Base-by-base conservation (phyloP, 2,329 filamentous ascomycete genomes). In the Clathrospora elynae region DNA sequence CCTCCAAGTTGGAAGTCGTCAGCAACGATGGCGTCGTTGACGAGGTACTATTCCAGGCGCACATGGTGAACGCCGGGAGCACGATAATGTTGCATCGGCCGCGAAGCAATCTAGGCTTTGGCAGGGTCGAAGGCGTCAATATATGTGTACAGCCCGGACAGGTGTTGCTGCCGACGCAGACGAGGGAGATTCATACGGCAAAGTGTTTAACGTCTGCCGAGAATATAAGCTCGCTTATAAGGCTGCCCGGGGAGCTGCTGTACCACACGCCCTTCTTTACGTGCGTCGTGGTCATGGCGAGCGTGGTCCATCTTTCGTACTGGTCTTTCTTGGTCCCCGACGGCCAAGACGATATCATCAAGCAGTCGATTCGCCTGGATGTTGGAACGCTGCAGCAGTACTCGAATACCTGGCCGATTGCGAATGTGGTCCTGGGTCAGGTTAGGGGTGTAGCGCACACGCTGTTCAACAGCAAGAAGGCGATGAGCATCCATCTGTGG, bases 11-110 rank as follows among this genome's bases (percentile, higher is more conserved):
- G 41, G 81, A 88, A 48, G 74, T 95, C 38, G 80, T 83, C 46
- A 79, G 81, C 49, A 82, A 86, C 55, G 85, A 88, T 20, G 79
- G 83, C 13, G 24, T 46, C 38, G 77, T 91, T 8, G 91, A 96
- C 65, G 89, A 95, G 71, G 86, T 95, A 80, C 84, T 96, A 70
- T 95, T 96, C 72, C 89, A 95, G 67, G 90, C 88, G 1, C 86
- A 88, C 51, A 92, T 95, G 82, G 88, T 95, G 59, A 77, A 63
- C 20, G 51, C 46, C 5, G 70, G 70, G 16, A 65, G 59, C 53
- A 68, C 66, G 10, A 71, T 72, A 37, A 68, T 71, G 59, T 57
- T 72, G 20, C 68, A 88, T 53, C 41, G 72, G 42, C 58, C 71
- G 48, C 55, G 72, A 39, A 58, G 71, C 53, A 64, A 71, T 48